Base-by-base conservation (phyloP, 1,139 yeast species). In the Suzukiozyma palmioleophila region DNA sequence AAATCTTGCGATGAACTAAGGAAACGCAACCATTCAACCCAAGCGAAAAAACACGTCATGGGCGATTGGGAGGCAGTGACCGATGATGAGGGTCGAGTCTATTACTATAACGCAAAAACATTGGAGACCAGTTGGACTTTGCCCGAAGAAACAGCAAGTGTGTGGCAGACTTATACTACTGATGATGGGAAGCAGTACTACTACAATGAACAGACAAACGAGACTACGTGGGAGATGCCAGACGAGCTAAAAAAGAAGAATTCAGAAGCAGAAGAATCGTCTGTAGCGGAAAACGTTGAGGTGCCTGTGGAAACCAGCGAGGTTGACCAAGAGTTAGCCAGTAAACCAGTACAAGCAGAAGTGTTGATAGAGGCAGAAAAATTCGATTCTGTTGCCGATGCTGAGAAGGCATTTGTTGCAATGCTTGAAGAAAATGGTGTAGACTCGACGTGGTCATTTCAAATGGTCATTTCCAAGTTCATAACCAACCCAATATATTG, bases 161-260 rank as follows among this genome's bases (percentile, higher is more conserved):
- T 66, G n/a, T 90, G 96, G 96, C 71, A 70, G 38, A 77, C 72
- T 45, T 81, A 71, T 39, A 61, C 66, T 1, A 79, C 92, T 0
- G 87, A 84, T 27, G 92, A 82, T 14, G 94, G 92, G 1, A 66
- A 66, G 41, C 66, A 66, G 26, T 90, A 89, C 59, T 90, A 87
- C 65, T 84, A 83, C 59, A 84, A 86, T 54, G 66, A 69, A 15
- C 59, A 60, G 14, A 77, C 90, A 0, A 76, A 79, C 3, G 81
- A 81, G 51, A 82, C 95, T 10, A 81, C 84, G 0, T 90, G 97
- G 97, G 87, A 81, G 21, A 59, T 75, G 16, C 97, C 97, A 0
- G 66, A 55, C 0, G 82, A 64, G 16, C 57, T 64, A 3, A 45
- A 44, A 10, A 43, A 42, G 18, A 32, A 25, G 10, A 15, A 27